Percentiles rank a stretch among this genome's conserved stretches.
phyloP scores from a whole-genome alignment of 805 yeast species.

The Yamadazyma endophytica region DNA sequence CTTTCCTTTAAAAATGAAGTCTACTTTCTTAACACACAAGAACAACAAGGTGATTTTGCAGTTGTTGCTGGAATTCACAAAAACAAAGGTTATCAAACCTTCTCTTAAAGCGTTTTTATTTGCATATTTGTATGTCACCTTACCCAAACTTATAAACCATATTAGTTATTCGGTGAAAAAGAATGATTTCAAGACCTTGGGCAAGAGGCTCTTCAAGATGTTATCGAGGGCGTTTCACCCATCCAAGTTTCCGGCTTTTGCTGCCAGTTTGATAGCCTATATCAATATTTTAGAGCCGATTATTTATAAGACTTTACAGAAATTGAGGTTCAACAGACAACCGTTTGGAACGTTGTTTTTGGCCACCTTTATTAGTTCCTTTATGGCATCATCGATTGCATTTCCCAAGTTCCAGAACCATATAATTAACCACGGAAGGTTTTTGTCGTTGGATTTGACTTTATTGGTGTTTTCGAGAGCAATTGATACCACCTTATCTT shows the following conservation, averaged over 20 bases:
- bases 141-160: conserved; percentile 23
- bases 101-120: conserved; percentile 28
- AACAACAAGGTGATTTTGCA: conserved; percentile 2
- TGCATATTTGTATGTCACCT: conserved; percentile 30
- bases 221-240: conserved; percentile 23
- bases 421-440: conserved; percentile 23
- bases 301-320: conserved; percentile 9
- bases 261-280: conserved; percentile 27
- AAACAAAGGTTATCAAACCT: conserved; percentile 18
- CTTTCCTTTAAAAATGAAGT: not conserved
- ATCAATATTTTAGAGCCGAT: conserved; percentile 28
- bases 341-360: conserved; percentile 10
- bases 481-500: conserved; percentile 26
- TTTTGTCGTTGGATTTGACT: conserved; percentile 32
- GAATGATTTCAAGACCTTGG: conserved; percentile 11
- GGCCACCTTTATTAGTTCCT: conserved; percentile 25
- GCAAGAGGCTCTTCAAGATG: conserved; percentile 15
- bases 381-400: conserved; percentile 21
- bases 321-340: not conserved
- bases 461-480: conserved; percentile 33
- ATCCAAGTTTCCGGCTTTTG: conserved; percentile 30
- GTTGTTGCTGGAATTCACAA: conserved; percentile 5
- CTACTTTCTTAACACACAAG: conserved; percentile 3
- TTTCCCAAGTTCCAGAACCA: conserved; percentile 32
- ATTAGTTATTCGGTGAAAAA: conserved; percentile 13